These are phyloP conservation scores for Fusarium sp. DNA, from an alignment of 2,329 filamentous ascomycete genomes.

Conservation along the genomic window DNA sequence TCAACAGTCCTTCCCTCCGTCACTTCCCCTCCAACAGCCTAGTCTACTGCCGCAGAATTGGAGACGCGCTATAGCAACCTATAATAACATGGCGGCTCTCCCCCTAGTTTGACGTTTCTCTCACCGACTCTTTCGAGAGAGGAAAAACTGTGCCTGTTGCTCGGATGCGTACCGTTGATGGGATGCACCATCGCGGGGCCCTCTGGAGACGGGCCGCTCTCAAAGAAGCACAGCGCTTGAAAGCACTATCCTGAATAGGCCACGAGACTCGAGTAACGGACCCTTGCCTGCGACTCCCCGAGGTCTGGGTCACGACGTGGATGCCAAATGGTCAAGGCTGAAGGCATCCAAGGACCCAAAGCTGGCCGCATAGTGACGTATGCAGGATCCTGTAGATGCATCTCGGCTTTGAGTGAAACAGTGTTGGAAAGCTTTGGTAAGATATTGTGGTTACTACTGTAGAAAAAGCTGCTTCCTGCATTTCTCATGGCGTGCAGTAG, in stretches of 20 bases:
- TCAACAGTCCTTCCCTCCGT: constrained; percentile 42
- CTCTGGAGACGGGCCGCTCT: constrained; percentile 38
- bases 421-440: constrained; percentile 1
- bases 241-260: constrained; percentile 14
- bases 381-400: constrained; percentile 37
- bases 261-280: constrained; percentile 17
- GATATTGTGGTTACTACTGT: constrained; percentile 5
- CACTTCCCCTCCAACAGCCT: constrained; percentile 27
- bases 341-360: constrained; percentile 36
- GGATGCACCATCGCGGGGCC: constrained; percentile 37
- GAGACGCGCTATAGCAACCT: constrained; percentile 31
- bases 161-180: constrained; percentile 42
- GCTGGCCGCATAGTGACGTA: constrained; percentile 44
- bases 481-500: constrained; percentile 33
- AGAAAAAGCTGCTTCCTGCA: constrained; percentile 10
- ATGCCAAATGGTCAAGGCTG: constrained; percentile 40
- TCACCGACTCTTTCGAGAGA: constrained; percentile 46
- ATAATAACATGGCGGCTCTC: constrained; percentile 33
- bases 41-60: constrained; percentile 32
- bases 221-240: constrained; percentile 23
- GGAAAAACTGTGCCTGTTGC: constrained; percentile 38
- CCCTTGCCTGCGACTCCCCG: constrained; percentile 35
- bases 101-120: constrained; percentile 16
- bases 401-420: constrained; percentile 20
- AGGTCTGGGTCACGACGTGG: constrained; percentile 38